phyloP scores from a whole-genome alignment of 2,329 filamentous ascomycete species.

The Calycina herbarum region DNA sequence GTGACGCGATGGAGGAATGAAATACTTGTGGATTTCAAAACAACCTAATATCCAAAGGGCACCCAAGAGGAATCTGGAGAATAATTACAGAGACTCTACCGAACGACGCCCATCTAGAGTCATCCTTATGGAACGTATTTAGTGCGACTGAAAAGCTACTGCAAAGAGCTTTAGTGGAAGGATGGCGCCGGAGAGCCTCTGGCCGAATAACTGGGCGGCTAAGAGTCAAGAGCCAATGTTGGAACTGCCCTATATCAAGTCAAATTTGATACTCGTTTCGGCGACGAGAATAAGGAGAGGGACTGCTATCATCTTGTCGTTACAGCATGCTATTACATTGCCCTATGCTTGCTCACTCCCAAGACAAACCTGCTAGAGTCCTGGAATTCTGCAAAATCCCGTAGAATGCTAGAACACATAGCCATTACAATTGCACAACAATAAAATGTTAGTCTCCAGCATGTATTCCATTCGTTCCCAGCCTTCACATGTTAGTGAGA shows the following conservation, averaged over 20 bases:
- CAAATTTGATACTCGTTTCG: neutral
- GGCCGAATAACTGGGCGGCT: neutral
- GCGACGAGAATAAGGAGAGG: neutral
- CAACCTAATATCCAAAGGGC: neutral
- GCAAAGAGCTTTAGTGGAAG: neutral
- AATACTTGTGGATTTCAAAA: neutral
- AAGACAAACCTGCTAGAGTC: neutral
- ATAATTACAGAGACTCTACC: neutral
- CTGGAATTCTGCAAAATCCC: neutral
- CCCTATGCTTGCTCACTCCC: neutral
- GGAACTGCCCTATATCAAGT: neutral
- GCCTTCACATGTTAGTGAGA: slow-evolving; percentile 6
- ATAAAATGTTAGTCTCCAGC: neutral
- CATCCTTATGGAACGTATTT: neutral
- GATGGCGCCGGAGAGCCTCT: too few relatives aligned
- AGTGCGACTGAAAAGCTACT: neutral
- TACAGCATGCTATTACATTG: neutral
- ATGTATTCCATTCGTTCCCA: neutral
- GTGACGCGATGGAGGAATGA: slow-evolving; percentile 46
- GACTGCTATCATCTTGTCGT: neutral
- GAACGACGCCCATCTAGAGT: neutral
- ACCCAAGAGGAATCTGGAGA: neutral
- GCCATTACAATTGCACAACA: neutral
- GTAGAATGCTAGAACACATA: neutral
- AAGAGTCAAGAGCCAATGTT: neutral